Conservation (phyloP, 2,329 filamentous ascomycete genomes). For the Juglanconis oblonga region DNA sequence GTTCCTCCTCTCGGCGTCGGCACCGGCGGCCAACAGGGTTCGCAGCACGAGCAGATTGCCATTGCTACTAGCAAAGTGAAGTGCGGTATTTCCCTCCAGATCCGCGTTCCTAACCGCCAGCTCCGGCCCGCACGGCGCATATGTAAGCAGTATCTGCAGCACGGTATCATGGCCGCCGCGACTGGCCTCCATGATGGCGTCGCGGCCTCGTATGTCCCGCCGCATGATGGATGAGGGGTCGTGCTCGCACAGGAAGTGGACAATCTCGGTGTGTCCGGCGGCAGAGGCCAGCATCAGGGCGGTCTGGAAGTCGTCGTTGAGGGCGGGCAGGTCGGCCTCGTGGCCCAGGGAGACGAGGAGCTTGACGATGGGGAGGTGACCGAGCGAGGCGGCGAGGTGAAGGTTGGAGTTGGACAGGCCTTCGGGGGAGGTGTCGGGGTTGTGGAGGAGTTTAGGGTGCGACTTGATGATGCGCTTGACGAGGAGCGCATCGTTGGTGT, state of each 20-base stretch:
- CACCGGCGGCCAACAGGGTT: constrained; percentile 74
- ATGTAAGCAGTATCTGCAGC: constrained; percentile 63
- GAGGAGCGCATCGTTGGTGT: constrained; percentile 68
- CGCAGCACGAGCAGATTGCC: constrained; percentile 76
- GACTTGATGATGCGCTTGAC: constrained; percentile 73
- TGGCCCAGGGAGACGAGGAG: constrained; percentile 73
- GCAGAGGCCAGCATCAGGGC: constrained; percentile 75
- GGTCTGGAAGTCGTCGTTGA: constrained; percentile 78
- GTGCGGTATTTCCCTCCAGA: constrained; percentile 74
- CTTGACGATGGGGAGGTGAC: constrained; percentile 65
- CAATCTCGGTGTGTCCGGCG: constrained; percentile 69
- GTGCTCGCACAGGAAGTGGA: constrained; percentile 64
- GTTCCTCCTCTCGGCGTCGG: constrained; percentile 70
- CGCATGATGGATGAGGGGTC: constrained; percentile 63
- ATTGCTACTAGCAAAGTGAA: constrained; percentile 82
- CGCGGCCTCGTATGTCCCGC: constrained; percentile 65
- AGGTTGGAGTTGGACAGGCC: constrained; percentile 79
- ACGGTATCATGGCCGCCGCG: constrained; percentile 60
- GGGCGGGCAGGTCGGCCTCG: constrained; percentile 63
- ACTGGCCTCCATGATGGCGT: constrained; percentile 68
- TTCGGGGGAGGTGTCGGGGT: constrained; percentile 68
- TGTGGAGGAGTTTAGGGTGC: constrained; percentile 69
- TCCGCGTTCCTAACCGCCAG: constrained; percentile 59
- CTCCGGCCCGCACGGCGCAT: constrained; percentile 51
- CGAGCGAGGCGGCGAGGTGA: constrained; percentile 74